Conservation (phyloP, 768 basidiomycete species). For the Tricholomella constricta region DNA sequence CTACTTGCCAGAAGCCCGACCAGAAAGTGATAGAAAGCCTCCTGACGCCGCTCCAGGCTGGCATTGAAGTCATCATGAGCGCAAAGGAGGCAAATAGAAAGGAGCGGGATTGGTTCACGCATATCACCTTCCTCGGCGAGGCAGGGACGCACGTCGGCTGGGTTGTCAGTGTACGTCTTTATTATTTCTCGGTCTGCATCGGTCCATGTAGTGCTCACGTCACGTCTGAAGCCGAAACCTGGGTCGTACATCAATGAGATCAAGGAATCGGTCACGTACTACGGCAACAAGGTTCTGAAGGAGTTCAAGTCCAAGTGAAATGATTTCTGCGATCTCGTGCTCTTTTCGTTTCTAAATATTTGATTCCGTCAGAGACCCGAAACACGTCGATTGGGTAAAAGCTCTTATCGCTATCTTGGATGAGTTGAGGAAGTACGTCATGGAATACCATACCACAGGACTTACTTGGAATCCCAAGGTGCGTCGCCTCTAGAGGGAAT, state of each 20-base stretch:
- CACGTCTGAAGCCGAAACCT: conserved; percentile 65
- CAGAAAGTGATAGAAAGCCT: conserved; percentile 56
- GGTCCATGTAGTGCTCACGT: background rate
- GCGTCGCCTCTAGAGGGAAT: conserved; percentile 5
- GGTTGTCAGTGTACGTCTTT: conserved; percentile 73
- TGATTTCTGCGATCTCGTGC: background rate
- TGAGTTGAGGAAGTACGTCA: conserved; percentile 77
- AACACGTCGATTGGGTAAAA: conserved; percentile 88
- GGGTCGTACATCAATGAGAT: conserved; percentile 77
- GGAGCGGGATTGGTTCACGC: conserved; percentile 80
- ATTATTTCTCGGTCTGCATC: background rate
- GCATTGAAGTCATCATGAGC: conserved; percentile 75
- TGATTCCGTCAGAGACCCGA: conserved; percentile 62
- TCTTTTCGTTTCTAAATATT: conserved; percentile 7
- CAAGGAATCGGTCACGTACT: conserved; percentile 87
- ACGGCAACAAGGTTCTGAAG: conserved; percentile 86
- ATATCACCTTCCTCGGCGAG: conserved; percentile 81
- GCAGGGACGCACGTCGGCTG: conserved; percentile 83
- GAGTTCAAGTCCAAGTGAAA: conserved; percentile 91
- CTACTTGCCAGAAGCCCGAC: conserved; percentile 80
- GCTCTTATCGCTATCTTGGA: conserved; percentile 72
- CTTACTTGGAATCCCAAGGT: conserved; percentile 89
- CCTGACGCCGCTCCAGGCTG: conserved; percentile 66
- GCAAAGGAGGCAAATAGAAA: conserved; percentile 81
- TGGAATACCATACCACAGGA: conserved; percentile 85